Evolutionary conservation across 371 early-diverging fungal genomes (phyloP), one percentile per base, ranked within the genome.

Genomic region (Synchytrium microbalum): DNA sequence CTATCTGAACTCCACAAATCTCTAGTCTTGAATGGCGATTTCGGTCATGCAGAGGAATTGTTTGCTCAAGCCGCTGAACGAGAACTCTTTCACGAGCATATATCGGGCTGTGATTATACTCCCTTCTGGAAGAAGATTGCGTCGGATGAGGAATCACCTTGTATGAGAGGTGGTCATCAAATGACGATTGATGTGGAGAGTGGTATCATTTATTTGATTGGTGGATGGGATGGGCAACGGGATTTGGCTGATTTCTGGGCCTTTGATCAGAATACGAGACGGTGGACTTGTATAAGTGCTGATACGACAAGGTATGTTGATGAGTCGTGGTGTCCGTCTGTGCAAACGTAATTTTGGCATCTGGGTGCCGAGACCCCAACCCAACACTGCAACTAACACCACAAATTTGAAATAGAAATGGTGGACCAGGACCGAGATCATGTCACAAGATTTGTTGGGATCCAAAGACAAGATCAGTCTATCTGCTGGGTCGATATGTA

Each of bases 191-290:
- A 96, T 67, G 75, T 77, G 8, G 80, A 85, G 30, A 74, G 73
- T 2, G 84, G 89, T 19, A 70, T 75, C n/a, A 86, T 94, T 1
- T 98, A 93, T 72, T 67, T 98, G 24, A 84, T 92, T 68, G 99
- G 98, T 16, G 99, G 99, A 5, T 98, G 96, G 95, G 88, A 95
- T 78, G 99, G 99, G 0, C 67, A 77, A 13, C 72, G 80, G 32
- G 94, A 96, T 63, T 73, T 97, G 32, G 78, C 85, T 10, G 99
- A 98, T 73, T 87, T 97, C 64, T 98, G 99, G 99, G 77, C 75
- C 55, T 92, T 77, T 65, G 75, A 84, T 60, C 83, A 88, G 28
- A 66, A 72, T 1, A 68, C 76, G 0, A 71, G 78, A 14, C 69
- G 62, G 46, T 96, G 98, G 98, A 75, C 64, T 2, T 80, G 89